Evolutionary conservation across 345 rosid genomes (phyloP).

Genomic region (Salix dunnii): DNA sequence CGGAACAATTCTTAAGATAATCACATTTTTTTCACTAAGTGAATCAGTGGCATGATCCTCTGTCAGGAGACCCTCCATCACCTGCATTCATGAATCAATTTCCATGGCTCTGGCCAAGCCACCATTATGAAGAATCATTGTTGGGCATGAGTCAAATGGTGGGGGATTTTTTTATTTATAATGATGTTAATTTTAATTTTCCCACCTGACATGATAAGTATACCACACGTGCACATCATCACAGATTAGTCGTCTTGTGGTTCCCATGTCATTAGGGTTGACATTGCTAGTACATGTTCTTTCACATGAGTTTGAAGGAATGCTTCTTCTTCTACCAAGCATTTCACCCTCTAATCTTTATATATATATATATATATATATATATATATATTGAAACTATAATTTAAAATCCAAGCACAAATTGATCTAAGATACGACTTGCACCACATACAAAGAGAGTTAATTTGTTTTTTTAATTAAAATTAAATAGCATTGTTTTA

Average conservation of each 20-base stretch:
- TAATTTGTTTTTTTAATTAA: too few species aligned
- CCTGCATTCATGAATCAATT: background rate
- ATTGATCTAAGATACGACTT: too few species aligned
- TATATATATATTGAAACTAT: too few species aligned
- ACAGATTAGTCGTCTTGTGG: background rate
- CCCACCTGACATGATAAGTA: constrained; percentile 28
- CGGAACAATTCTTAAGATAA: too few species aligned
- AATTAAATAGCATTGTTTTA: too few species aligned
- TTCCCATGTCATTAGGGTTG: constrained; percentile 29
- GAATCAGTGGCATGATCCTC: background rate
- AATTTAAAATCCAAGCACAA: too few species aligned
- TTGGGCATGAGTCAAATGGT: constrained; percentile 24
- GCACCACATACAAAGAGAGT: too few species aligned
- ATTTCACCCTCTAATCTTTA: too few species aligned
- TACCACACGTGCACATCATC: constrained; percentile 49
- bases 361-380: too few species aligned
- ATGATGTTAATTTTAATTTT: constrained; percentile 1
- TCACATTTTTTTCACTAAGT: too few species aligned
- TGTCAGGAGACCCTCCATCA: background rate
- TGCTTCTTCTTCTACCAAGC: background rate
- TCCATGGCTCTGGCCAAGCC: background rate
- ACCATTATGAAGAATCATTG: constrained; percentile 16
- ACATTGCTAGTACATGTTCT: constrained; percentile 9
- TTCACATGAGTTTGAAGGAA: background rate
- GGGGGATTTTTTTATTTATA: constrained; percentile 9